Base-by-base conservation (phyloP, 805 yeast genomes). In the Metschnikowia gruessii region DNA sequence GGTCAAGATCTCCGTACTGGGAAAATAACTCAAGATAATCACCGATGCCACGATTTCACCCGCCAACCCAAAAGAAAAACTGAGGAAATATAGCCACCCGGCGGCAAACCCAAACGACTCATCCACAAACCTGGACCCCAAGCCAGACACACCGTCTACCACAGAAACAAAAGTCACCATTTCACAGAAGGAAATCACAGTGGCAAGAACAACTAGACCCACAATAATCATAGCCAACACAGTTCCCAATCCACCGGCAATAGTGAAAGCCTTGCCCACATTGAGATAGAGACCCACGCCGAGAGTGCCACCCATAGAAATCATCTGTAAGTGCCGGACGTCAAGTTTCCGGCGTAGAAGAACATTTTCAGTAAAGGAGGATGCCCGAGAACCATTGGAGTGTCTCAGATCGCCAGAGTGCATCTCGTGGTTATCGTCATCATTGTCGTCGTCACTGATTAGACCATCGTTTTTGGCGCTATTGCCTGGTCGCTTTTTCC, bases 21-120 rank as follows among this genome's bases (percentile, higher is more conserved):
- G 76, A 59, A 81, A 89, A 58, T 81, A 88, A 37, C 85, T 77
- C 37, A 88, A 65, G 82, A 87, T 78, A 26, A 88, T 82, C 0
- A 88, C 80, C 16, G 87, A 85, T 0, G 95, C 95, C 11, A 88
- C 85, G 3, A 88, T 75, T 58, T 87, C 95, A 0, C 91, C 80
- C 0, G 95, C 90, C 49, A 87, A 67, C 0, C 89, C 88, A 40
- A 85, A 66, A 13, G 85, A 75, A 60, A 84, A 86, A 45, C 87
- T 80, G 15, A 83, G 60, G 80, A 88, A 87, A 61, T 88, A 88
- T 26, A 81, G 70, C 70, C 89, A 77, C 1, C 92, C 91, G 0
- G 82, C 69, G 3, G 87, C 80, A 63, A 84, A 84, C 1, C 90
- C 90, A 65, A 84, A 82, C 0, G 89, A 84, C 59, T 84, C 90